A percentile compares a stretch with the other conserved stretches of the same genome.
Evolutionary conservation across 768 basidiomycete genomes (phyloP).

Genomic region (Coprinopsis sp.): DNA sequence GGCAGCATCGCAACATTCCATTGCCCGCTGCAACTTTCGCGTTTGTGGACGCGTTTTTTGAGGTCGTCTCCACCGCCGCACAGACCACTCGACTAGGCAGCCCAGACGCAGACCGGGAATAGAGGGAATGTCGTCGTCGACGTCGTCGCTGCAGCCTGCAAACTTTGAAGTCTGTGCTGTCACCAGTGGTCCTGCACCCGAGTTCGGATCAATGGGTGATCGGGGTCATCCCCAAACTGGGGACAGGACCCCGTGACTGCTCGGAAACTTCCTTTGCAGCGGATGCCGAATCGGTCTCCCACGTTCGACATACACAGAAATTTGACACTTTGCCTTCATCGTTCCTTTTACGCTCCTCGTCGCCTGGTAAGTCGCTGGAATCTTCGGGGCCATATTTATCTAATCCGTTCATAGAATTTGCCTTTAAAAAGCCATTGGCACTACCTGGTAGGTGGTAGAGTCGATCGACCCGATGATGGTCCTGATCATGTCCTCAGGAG

Average conservation of each 20-base stretch:
- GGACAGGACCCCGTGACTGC: too few species aligned
- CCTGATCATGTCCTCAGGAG: slow-evolving; percentile 14
- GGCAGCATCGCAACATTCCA: slow-evolving; percentile 81
- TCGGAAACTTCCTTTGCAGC: slow-evolving; percentile 20
- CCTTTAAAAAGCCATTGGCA: slow-evolving; percentile 98
- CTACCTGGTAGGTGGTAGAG: slow-evolving; percentile 47
- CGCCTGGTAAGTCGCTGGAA: too few species aligned
- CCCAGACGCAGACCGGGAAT: too few species aligned
- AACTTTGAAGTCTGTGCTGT: background rate
- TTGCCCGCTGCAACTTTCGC: slow-evolving; percentile 31
- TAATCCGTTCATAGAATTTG: slow-evolving; percentile 45
- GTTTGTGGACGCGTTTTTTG: background rate
- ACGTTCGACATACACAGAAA: slow-evolving; percentile 35
- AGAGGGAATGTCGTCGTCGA: background rate
- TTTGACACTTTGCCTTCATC: slow-evolving; percentile 9
- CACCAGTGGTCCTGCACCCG: too few species aligned
- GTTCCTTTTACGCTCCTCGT: slow-evolving; percentile 22
- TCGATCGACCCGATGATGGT: background rate
- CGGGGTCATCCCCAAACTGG: too few species aligned
- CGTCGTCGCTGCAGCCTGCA: background rate
- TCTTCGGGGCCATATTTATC: too few species aligned
- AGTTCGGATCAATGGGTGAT: too few species aligned
- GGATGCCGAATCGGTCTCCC: slow-evolving; percentile 33
- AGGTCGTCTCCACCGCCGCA: slow-evolving; percentile 1
- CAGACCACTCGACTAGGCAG: too few species aligned